phyloP scores from a whole-genome alignment of 2,329 filamentous ascomycete species.

The Gliomastix tumulicola region DNA sequence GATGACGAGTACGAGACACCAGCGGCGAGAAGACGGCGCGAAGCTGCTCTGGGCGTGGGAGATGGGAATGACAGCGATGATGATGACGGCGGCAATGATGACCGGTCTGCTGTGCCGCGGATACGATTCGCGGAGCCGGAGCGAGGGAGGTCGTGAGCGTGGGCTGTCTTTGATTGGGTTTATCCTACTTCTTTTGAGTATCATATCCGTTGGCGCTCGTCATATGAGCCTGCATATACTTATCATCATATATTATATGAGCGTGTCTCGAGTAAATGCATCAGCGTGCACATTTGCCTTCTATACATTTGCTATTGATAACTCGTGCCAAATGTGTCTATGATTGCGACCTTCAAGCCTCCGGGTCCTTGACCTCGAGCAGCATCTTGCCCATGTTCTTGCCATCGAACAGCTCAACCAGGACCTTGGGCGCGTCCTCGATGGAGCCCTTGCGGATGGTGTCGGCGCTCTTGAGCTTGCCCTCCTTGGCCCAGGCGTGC shows the following conservation, averaged over 20 bases:
- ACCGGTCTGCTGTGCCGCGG: background rate
- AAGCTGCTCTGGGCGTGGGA: constrained; percentile 64
- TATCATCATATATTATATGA: too few relatives aligned
- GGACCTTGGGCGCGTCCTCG: constrained; percentile 51
- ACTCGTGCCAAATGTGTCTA: too few relatives aligned
- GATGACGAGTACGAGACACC: constrained; percentile 58
- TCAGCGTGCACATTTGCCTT: too few relatives aligned
- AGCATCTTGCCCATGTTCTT: constrained; percentile 63
- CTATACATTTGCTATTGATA: too few relatives aligned
- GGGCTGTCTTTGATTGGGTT: too few relatives aligned
- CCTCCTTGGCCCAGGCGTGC: constrained; percentile 59
- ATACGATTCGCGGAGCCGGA: constrained; percentile 5
- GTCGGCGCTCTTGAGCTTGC: constrained; percentile 65
- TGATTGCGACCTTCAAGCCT: too few relatives aligned
- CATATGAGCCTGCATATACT: too few relatives aligned
- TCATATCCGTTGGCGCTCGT: too few relatives aligned
- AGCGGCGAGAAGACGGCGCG: constrained; percentile 65
- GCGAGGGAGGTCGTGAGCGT: constrained; percentile 2
- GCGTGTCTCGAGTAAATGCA: too few relatives aligned
- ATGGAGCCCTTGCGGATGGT: constrained; percentile 66
- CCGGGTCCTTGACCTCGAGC: too few relatives aligned
- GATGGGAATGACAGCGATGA: constrained; percentile 46
- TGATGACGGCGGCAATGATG: constrained; percentile 23
- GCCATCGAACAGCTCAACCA: constrained; percentile 60
- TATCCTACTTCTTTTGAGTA: too few relatives aligned